Percentiles rank a stretch among this genome's conserved stretches.
phyloP scores from a whole-genome alignment of 192 early-diverging fungal genomes.

The Umbelopsis isabellina region DNA sequence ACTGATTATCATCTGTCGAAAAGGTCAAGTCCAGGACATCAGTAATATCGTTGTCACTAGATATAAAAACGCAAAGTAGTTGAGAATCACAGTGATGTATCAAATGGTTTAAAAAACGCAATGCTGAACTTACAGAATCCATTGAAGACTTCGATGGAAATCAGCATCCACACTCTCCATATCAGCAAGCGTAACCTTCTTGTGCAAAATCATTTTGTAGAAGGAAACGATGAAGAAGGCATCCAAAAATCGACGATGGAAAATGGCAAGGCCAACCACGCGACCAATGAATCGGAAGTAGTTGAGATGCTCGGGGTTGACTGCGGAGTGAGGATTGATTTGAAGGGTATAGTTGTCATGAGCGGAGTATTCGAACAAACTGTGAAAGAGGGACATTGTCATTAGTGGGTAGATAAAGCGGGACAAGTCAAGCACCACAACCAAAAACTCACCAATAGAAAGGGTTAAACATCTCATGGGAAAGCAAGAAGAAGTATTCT shows the following conservation, averaged over 20 bases:
- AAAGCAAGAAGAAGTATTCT: constrained; percentile 96
- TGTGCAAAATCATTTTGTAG: constrained; percentile 93
- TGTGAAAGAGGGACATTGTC: no score
- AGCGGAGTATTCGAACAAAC: constrained; percentile 94
- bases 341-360: constrained; percentile 97
- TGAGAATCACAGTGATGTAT: background rate
- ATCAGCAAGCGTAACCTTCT: constrained; percentile 85
- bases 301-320: constrained; percentile 96
- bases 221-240: constrained; percentile 95
- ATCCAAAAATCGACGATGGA: constrained; percentile 95
- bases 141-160: constrained; percentile 83
- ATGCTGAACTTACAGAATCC: constrained; percentile 72
- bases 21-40: constrained; percentile 86
- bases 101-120: background rate
- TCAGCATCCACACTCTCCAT: constrained; percentile 94
- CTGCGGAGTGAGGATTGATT: constrained; percentile 89
- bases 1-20: constrained; percentile 85
- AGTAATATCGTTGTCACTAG: constrained; percentile 80
- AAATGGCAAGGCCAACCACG: constrained; percentile 90
- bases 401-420: no score
- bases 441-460: constrained; percentile 69
- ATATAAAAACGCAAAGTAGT: background rate
- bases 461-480: constrained; percentile 98
- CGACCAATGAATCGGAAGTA: constrained; percentile 98
- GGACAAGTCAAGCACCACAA: no score